These are phyloP conservation scores for Carpinus viminea DNA, from an alignment of 306 rosid species.

Conservation along the genomic window DNA sequence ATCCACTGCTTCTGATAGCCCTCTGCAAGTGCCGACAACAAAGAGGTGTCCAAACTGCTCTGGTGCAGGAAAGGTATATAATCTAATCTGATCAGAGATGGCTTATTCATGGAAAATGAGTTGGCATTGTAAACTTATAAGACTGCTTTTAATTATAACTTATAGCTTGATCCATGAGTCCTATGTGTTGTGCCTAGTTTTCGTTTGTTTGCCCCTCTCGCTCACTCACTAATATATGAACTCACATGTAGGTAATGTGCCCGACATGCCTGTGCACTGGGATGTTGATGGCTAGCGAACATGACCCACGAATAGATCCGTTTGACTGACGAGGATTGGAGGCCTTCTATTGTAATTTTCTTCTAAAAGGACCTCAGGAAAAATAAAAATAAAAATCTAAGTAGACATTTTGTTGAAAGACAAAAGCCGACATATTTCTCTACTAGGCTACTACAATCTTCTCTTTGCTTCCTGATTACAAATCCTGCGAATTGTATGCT, in stretches of 20 bases:
- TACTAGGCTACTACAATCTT: neutral
- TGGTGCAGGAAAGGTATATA: slow-evolving; percentile 87
- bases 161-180: neutral
- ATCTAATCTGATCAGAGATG: neutral
- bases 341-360: neutral
- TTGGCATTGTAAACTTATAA: neutral
- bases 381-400: neutral
- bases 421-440: neutral
- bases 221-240: neutral
- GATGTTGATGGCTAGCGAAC: slow-evolving; percentile 95
- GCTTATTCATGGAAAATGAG: neutral
- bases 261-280: slow-evolving; percentile 97
- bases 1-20: slow-evolving; percentile 43
- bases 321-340: slow-evolving; percentile 49
- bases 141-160: neutral
- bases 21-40: slow-evolving; percentile 63
- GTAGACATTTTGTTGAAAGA: neutral
- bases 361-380: neutral
- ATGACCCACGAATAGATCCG: slow-evolving; percentile 87
- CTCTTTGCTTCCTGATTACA: neutral
- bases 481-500: neutral
- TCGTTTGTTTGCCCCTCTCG: neutral
- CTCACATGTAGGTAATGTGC: slow-evolving; percentile 74
- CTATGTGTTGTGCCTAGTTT: neutral
- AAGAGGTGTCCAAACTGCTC: slow-evolving; percentile 70